Evolutionary conservation across 345 rosid species (phyloP).

Genomic region (Populus nigra): DNA sequence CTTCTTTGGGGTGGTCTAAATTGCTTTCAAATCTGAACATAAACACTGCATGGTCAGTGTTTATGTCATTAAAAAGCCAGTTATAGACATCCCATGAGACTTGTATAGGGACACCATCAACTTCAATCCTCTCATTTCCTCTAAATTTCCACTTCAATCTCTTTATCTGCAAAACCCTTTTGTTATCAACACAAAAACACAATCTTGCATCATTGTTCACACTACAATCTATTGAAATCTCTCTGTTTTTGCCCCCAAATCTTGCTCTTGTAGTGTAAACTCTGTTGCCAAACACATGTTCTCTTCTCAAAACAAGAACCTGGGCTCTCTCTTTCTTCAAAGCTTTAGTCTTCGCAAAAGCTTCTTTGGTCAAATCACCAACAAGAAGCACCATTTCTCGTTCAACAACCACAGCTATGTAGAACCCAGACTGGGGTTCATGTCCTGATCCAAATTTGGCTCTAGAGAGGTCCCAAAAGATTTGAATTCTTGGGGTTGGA

Average conservation of each 20-base stretch:
- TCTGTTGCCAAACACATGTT: conserved; percentile 68
- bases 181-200: conserved; percentile 52
- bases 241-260: conserved; percentile 70
- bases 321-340: conserved; percentile 38
- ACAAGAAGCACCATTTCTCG: conserved; percentile 65
- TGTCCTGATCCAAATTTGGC: conserved; percentile 83
- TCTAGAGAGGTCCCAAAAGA: conserved; percentile 76
- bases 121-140: conserved; percentile 75
- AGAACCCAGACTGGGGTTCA: conserved; percentile 78
- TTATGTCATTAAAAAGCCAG: conserved; percentile 68
- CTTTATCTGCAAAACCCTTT: conserved; percentile 64
- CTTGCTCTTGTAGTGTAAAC: conserved; percentile 61
- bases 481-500: conserved; percentile 32
- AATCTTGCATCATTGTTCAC: conserved; percentile 60
- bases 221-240: conserved; percentile 64
- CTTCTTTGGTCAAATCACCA: conserved; percentile 66
- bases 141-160: conserved; percentile 87
- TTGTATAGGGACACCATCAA: conserved; percentile 67
- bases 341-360: conserved; percentile 51
- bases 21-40: conserved; percentile 73
- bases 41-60: conserved; percentile 64
- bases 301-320: conserved; percentile 65
- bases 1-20: conserved; percentile 26
- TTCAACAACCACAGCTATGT: conserved; percentile 67
- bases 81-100: conserved; percentile 95